Evolutionary conservation across 768 basidiomycete genomes (phyloP), one percentile per base, ranked within the genome.

Genomic region (Filobasidium wieringae): DNA sequence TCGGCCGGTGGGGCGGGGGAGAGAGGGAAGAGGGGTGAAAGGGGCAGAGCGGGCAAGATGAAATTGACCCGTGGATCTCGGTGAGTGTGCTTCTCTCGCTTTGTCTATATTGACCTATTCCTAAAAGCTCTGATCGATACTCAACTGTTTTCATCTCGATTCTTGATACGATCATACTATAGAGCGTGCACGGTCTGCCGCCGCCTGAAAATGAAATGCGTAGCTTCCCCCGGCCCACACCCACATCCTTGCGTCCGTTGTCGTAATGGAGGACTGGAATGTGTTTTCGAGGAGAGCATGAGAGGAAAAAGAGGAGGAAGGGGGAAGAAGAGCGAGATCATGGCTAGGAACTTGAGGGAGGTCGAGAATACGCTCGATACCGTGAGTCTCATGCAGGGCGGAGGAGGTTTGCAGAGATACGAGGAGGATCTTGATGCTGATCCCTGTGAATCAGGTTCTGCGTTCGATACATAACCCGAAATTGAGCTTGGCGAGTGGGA

Each of bases 201-300:
- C 14, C 64, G 69, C 51, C 67, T 73, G 58, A 73, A 73, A 56
- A 73, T 73, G 72, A 60, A 71, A 32, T 73, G 72, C 60, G 67
- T 73, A 12, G 72, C 69, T 39, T 68, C 70, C 22, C 62, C 51
- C 34, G 55, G 56, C 27, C 65, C 63, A 6, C 65, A 65, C 11
- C 59, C 57, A 19, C 68, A 66, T n/a, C 68, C 70, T 5, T 73
- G 72, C 54, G 51, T 71, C 68, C 67, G 72, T 6, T 73, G 72
- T 39, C 69, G 70, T 50, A 64, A 63, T 19, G 72, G 72, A 17
- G 69, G 69, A 1, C 70, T 92, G 67, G 88, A 93, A 65, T 99
- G 95, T 68, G 81, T 95, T 41, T 97, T 99, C 63, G 91, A 97
- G 76, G 93, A 96, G 72, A 89, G 87, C 1, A 92, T 96, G 71